Conservation (phyloP, 2,329 filamentous ascomycete species). For the Rugonectria rugulosa region DNA sequence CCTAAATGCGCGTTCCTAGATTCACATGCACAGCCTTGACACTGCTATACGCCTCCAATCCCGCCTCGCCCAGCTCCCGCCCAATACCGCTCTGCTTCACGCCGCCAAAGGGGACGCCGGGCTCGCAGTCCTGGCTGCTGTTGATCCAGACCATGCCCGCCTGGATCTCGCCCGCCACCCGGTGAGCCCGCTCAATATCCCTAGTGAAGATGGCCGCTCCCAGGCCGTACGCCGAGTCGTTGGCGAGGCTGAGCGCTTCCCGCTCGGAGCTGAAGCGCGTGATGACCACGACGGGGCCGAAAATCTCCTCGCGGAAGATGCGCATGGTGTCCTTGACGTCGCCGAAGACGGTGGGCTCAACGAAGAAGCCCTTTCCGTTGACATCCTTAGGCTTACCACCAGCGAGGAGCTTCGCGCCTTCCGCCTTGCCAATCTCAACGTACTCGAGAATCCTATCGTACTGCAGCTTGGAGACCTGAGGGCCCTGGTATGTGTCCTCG, state of each 20-base stretch:
- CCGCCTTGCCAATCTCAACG: constrained; percentile 50
- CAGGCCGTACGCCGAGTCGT: constrained; percentile 79
- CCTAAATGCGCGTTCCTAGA: constrained; percentile 33
- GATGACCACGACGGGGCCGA: constrained; percentile 83
- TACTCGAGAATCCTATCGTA: constrained; percentile 72
- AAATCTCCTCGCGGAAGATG: constrained; percentile 90
- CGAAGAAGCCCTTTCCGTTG: constrained; percentile 82
- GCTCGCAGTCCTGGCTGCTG: constrained; percentile 39
- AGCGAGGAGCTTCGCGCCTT: constrained; percentile 36
- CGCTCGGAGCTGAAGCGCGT: constrained; percentile 83
- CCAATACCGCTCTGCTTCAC: constrained; percentile 41
- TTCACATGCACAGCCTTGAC: constrained; percentile 39
- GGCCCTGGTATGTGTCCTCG: constrained; percentile 47
- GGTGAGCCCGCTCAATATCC: constrained; percentile 80
- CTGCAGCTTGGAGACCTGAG: constrained; percentile 66
- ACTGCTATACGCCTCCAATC: constrained; percentile 38
- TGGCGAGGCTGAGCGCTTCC: constrained; percentile 76
- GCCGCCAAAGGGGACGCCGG: constrained; percentile 37
- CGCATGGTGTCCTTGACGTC: constrained; percentile 73
- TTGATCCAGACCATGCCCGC: constrained; percentile 70
- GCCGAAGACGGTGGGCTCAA: constrained; percentile 86
- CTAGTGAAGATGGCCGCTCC: constrained; percentile 82
- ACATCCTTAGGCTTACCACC: constrained; percentile 53
- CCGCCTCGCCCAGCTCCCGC: constrained; percentile 37
- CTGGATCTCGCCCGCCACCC: constrained; percentile 75